A percentile compares a stretch with the other conserved stretches of the same genome.
phyloP scores from a whole-genome alignment of 345 rosid species.

The Capsella bursapastoris region DNA sequence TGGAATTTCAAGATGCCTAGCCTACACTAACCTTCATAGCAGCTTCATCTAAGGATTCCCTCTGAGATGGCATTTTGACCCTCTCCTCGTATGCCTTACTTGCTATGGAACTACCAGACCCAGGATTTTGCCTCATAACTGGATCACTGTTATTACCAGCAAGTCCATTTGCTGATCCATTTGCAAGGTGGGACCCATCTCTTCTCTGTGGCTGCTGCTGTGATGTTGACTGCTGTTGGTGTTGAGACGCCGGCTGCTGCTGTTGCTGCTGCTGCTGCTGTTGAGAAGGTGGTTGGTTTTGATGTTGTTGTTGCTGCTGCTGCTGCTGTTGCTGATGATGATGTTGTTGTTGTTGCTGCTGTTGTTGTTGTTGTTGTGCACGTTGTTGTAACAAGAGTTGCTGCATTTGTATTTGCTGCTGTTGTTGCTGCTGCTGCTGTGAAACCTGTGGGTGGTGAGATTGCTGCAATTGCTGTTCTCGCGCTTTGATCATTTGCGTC shows the following conservation, averaged over 20 bases:
- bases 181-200: conserved; percentile 76
- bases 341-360: conserved; percentile 53
- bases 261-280: conserved; percentile 52
- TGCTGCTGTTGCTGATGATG: conserved; percentile 50
- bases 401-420: conserved; percentile 49
- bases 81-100: conserved; percentile 92
- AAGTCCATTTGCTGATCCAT: conserved; percentile 82
- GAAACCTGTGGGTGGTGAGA: conserved; percentile 60
- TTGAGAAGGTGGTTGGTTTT: conserved; percentile 58
- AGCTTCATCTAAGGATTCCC: conserved; percentile 88
- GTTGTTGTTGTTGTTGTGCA: conserved; percentile 43
- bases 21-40: conserved; percentile 70
- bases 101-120: conserved; percentile 81
- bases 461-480: conserved; percentile 65
- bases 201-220: conserved; percentile 80
- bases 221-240: conserved; percentile 56
- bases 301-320: conserved; percentile 53
- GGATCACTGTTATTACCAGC: conserved; percentile 71
- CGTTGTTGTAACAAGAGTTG: conserved; percentile 52
- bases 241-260: conserved; percentile 57
- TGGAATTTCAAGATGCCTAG: neutral
- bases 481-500: conserved; percentile 77
- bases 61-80: conserved; percentile 72
- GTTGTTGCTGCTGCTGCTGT: conserved; percentile 69
- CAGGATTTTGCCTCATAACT: conserved; percentile 77